Base-by-base conservation (phyloP, 148 eudicot species). In the Fallopia convolvulus region DNA sequence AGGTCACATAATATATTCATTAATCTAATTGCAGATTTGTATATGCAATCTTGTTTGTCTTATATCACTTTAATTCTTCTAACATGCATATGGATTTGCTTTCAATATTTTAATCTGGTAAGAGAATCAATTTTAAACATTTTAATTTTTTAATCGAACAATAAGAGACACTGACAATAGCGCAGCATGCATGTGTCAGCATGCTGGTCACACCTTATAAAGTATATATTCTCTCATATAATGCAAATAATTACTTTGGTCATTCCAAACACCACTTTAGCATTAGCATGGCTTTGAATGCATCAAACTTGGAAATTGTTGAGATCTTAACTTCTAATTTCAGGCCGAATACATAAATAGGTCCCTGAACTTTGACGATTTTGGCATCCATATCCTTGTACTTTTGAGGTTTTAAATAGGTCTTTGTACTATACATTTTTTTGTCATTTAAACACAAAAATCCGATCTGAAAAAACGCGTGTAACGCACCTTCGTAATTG, bases 221-320 rank as follows among this genome's bases (percentile, higher is more conserved):
- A 65, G 70, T 65, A 7, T 30, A 65, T 65, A 65, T 65, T 65
- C 70, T 65, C 70, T 32, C 11, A 30, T 65, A 17, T 55, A 18
- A 17, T 18, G 21, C 60, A 55, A 18, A 44, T 6, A 5, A n/a
- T n/a, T 17, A n/a, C 6, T 20, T 58, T 8, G 12, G 41, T 21
- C 18, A 65, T 65, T 65, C 40, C 5, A 65, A 30, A 65, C 41
- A 65, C 30, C 30, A 58, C 70, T 65, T 65, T 65, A 65, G 41
- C 5, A 65, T 3, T 65, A 65, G 40, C 70, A 65, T 65, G 70
- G 30, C 32, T 26, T 63, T 63, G 70, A 63, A 63, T 63, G 70
- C 17, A 65, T 65, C 70, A 65, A 65, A 65, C 70, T 65, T 65
- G 70, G 70, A 65, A 65, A 65, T 65, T 32, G 70, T 65, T 65